Base-by-base conservation (phyloP, 2,329 filamentous ascomycete genomes). In the Pleomassaria siparia region DNA sequence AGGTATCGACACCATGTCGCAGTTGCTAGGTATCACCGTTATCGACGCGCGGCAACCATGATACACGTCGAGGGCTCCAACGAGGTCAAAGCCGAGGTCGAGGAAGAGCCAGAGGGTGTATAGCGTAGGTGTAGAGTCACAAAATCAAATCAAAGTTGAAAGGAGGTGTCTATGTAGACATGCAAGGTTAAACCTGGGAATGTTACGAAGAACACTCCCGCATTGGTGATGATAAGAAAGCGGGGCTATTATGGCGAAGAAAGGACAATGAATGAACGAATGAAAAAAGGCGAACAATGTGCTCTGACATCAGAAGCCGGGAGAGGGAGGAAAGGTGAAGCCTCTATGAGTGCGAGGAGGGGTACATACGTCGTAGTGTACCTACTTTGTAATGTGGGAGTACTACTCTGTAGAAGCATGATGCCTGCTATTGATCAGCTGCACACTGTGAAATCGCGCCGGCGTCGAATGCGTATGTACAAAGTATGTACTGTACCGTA, bases 1-100 rank as follows among this genome's bases (percentile, higher is more conserved):
- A 20, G 21, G 20, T 15, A 21, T 13, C 13, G 47, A 42, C 10
- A 50, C 37, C 56, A 58, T 58, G 10, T 26, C 49, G 39, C 18
- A 26, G 35, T n/a, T 15, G 21, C 21, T 8, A 25, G 37, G 43
- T 44, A 30, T 24, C 26, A 11, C 28, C 4, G 32, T 40, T 43
- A 46, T 46, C 28, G 30, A 6, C 26, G 10, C 21, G 16, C 16
- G 11, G 25, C 37, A 32, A 24, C 30, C 43, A 46, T 46, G 30
- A n/a, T 22, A 40, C 36, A 13, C 18, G 15, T 16, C 11, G 13
- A 24, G 36, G 6, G 36, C 11, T 40, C 9, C 21, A 13, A 25
- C 4, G 36, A 25, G 20, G 21, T 13, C 36, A 25, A 25, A 25
- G 21, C n/a, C 3, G 21, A 8, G 18, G 12, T 24, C 20, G 4